phyloP scores from a whole-genome alignment of 75 land plant genomes.

The Adiantum capillusveneris region DNA sequence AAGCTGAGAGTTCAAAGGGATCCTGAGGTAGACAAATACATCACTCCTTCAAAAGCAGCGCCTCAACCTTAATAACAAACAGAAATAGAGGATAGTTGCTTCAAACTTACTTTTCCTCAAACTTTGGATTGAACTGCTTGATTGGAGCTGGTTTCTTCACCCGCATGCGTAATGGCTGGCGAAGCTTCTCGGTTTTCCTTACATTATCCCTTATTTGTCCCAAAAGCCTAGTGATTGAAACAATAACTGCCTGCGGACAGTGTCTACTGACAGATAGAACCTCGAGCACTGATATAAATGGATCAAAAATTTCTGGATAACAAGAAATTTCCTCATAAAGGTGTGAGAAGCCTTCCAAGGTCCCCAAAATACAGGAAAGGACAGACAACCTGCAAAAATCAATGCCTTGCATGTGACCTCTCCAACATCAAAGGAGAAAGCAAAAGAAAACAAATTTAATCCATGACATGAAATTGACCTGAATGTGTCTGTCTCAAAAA shows the following conservation, averaged over 20 bases:
- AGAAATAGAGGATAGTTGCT: neutral
- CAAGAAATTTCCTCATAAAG: constrained; percentile 50
- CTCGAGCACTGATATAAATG: constrained; percentile 45
- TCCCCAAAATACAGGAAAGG: constrained; percentile 37
- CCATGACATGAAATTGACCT: no score
- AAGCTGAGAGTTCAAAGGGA: no score
- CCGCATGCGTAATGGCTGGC: constrained; percentile 77
- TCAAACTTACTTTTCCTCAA: constrained; percentile 81
- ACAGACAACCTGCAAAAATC: constrained; percentile 64
- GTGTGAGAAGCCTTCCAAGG: constrained; percentile 46
- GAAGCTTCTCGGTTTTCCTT: constrained; percentile 38
- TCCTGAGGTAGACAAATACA: no score
- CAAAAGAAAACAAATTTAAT: no score
- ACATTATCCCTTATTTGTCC: constrained; percentile 33
- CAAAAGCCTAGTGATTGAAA: constrained; percentile 22
- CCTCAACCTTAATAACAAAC: constrained; percentile 3
- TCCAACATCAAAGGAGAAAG: no score
- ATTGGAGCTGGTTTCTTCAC: constrained; percentile 72
- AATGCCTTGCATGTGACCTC: no score
- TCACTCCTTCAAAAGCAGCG: no score
- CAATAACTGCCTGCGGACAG: constrained; percentile 32
- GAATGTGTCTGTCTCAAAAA: constrained; percentile 55
- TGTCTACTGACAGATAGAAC: constrained; percentile 28
- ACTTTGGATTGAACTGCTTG: constrained; percentile 69
- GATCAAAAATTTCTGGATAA: constrained; percentile 75